Conservation (phyloP, 179 eudicot genomes). For the Camellia oleifera region DNA sequence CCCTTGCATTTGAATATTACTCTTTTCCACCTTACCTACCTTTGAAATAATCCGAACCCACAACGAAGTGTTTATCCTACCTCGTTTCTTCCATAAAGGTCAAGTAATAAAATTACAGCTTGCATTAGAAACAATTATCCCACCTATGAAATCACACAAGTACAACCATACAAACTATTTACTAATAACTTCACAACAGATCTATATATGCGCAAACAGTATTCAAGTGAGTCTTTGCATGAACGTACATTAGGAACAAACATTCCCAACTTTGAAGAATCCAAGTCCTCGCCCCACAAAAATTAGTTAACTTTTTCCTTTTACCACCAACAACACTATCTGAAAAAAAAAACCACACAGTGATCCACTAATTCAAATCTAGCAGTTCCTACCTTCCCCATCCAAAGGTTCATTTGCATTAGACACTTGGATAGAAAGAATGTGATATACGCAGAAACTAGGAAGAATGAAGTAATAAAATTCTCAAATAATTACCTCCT, state of each 20-base stretch:
- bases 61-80: not conserved
- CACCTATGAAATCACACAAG: not conserved
- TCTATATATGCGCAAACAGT: not conserved
- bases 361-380: not conserved
- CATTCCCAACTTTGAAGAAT: not conserved
- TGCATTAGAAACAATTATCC: not conserved
- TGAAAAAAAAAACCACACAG: not conserved
- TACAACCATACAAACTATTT: not conserved
- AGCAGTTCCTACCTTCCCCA: not conserved
- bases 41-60: not conserved
- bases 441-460: not conserved
- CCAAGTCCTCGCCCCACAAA: not conserved
- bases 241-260: not conserved
- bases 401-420: not conserved
- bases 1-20: not conserved
- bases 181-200: not conserved
- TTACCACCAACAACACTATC: not conserved
- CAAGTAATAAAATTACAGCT: not conserved
- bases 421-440: too few relatives aligned
- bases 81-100: not conserved
- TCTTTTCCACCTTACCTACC: conserved; percentile 3
- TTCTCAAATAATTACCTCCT: not conserved
- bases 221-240: not conserved
- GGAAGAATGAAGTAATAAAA: not conserved
- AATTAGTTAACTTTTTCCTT: not conserved